These are phyloP conservation scores for Pichia ethanolica DNA, from an alignment of 805 yeast species.

Conservation along the genomic window DNA sequence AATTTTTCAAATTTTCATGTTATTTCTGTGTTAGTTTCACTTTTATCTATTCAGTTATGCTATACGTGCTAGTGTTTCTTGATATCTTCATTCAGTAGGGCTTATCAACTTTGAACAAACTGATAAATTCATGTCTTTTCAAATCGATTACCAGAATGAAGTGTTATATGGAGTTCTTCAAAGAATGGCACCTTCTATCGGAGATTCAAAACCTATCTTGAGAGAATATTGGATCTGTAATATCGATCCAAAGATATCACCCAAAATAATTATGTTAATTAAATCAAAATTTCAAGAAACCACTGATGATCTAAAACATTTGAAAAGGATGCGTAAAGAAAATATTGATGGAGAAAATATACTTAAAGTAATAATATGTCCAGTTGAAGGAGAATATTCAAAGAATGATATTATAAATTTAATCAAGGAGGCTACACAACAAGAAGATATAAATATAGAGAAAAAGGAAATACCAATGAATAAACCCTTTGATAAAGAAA, in stretches of 20 bases:
- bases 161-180: conserved; percentile 32
- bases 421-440: background rate
- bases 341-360: conserved; percentile 9
- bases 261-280: conserved; percentile 20
- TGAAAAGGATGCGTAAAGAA: conserved; percentile 45
- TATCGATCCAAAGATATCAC: conserved; percentile 31
- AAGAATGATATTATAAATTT: conserved; percentile 13
- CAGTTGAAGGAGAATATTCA: conserved; percentile 22
- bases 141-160: conserved; percentile 37
- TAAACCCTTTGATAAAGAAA: conserved; percentile 67
- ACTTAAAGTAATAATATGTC: conserved; percentile 39
- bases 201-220: conserved; percentile 23
- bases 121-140: background rate
- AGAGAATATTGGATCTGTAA: conserved; percentile 37
- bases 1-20: no score
- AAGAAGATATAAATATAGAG: conserved; percentile 8
- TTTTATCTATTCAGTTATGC: no score
- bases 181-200: conserved; percentile 31
- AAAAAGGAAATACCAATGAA: conserved; percentile 43
- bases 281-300: conserved; percentile 23
- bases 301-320: conserved; percentile 29
- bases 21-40: no score
- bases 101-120: no score
- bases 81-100: no score
- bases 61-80: background rate